Base-by-base conservation (phyloP, 1,284 basidiomycete species). In the Golubevia pallescens region DNA sequence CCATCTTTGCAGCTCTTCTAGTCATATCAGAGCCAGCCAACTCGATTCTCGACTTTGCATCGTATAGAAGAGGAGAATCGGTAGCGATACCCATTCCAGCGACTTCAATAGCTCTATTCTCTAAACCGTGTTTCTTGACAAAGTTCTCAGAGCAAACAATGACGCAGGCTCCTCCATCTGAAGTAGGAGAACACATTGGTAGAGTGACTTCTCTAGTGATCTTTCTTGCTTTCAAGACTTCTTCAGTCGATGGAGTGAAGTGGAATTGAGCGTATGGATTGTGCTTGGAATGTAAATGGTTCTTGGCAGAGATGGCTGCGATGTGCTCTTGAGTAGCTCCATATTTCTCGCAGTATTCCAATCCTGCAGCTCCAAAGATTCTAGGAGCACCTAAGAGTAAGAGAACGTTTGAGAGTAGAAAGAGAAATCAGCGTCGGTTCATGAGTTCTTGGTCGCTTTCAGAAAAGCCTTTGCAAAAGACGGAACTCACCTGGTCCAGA, bases 1-100 rank as follows among this genome's bases (percentile, higher is more conserved):
- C 92, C 65, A 90, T 88, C 76, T 93, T 89, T 1, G 93, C 91
- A 62, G 90, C 90, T 16, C 86, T 87, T 74, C 91, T 90, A 0
- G 92, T 89, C 92, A 94, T 94, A 70, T 81, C 79, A 54, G 79
- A 75, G 62, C 79, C 79, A 20, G 78, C 76, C 48, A 81, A 70
- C 67, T 81, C 79, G 69, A 81, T 81, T 32, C 75, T 66, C 58
- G 69, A 73, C 21, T 71, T 66, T 63, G 76, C 78, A 58, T 76
- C 74, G 68, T 80, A 80, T 32, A 81, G 71, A 16, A 68, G 60
- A 42, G 68, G 57, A 42, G 70, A 73, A 73, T 81, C 79, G 58
- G 79, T 81, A 38, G 79, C 71, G 51, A 81, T 68, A 51, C 77
- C 79, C 67, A 80, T 58, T 28, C 77, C 79, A 2, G 75, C 77